Base-by-base conservation (phyloP, 192 early-diverging fungal genomes). In the Radiomyces spectabilis region DNA sequence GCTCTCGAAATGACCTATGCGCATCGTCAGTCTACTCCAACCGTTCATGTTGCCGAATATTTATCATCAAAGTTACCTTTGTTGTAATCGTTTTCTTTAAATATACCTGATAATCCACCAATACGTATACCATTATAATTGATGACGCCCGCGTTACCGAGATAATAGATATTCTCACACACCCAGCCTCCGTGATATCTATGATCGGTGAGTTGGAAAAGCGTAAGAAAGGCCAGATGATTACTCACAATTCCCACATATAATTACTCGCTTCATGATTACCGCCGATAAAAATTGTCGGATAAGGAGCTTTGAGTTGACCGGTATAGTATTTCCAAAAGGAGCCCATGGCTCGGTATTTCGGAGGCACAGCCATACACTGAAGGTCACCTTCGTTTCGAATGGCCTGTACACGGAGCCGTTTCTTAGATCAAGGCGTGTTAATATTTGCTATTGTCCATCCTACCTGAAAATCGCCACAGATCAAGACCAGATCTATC, bases 211-310 rank as follows among this genome's bases (percentile, higher is more conserved):
- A 25, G 51, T 18, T 35, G 41, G 1, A 45, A 1, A 50, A 18
- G 22, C 45, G 33, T 22, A n/a, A 8, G 9, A 27, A 9, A 32
- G 10, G 7, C 16, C 18, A 34, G n/a, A n/a, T n/a, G n/a, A n/a
- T 19, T 24, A 75, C 77, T 67, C 70, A 97, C 74, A 99, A 73
- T 73, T 99, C 97, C 80, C 91, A 91, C 26, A 96, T 62, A 66
- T 97, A 95, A 57, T 88, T 92, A 29, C 85, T 87, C 0, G 92
- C 89, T 67, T 99, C 97, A 60, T 99, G 97, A 69, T 99, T 99
- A 22, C 97, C 97, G 10, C 97, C 97, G 56, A 99, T 86, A 71
- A 99, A 97, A 0, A 99, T 57, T 4, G 95, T 98, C 0, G 87
- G 91, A 35, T 88, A 69, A 1, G 93, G 95, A 27, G 92, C 91